A percentile compares a stretch with the other conserved stretches of the same genome.
These are phyloP conservation scores for Magnaporthiopsis rhizophila DNA, from an alignment of 2,329 filamentous ascomycete species.

Conservation along the genomic window DNA sequence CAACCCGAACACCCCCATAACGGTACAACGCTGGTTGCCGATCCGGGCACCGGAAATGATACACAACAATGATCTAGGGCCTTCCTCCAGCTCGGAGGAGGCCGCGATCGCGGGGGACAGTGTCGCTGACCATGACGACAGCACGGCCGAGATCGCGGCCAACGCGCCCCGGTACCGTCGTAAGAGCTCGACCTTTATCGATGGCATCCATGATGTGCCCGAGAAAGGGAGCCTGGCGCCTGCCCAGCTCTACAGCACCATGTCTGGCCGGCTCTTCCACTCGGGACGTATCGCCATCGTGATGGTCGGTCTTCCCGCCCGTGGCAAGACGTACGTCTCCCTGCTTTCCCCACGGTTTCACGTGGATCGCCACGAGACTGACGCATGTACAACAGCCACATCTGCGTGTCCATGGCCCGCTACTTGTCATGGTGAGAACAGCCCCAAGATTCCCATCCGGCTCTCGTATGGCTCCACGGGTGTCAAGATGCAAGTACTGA, in stretches of 20 bases:
- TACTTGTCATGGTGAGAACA: conserved; percentile 74
- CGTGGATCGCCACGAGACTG: conserved; percentile 12
- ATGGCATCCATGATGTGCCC: conserved; percentile 90
- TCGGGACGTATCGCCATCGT: conserved; percentile 96
- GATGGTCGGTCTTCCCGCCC: conserved; percentile 88
- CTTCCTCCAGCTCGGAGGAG: background rate
- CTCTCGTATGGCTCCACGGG: background rate
- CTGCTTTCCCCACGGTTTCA: conserved; percentile 1
- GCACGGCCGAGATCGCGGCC: conserved; percentile 84
- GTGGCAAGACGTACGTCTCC: conserved; percentile 76
- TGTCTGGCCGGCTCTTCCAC: conserved; percentile 94
- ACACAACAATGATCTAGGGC: background rate
- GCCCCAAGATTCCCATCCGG: background rate
- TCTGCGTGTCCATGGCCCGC: conserved; percentile 87
- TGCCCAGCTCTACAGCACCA: conserved; percentile 95
- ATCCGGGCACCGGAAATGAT: background rate
- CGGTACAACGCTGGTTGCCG: background rate
- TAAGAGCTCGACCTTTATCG: conserved; percentile 91
- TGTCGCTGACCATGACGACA: conserved; percentile 33
- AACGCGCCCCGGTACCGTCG: conserved; percentile 85
- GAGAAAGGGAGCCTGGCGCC: conserved; percentile 71
- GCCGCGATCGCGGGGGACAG: no score
- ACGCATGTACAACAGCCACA: conserved; percentile 51
- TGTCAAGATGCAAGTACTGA: background rate
- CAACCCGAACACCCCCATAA: background rate